phyloP scores from a whole-genome alignment of 352 stramenopile genomes.

The Pythium phragmiticola region DNA sequence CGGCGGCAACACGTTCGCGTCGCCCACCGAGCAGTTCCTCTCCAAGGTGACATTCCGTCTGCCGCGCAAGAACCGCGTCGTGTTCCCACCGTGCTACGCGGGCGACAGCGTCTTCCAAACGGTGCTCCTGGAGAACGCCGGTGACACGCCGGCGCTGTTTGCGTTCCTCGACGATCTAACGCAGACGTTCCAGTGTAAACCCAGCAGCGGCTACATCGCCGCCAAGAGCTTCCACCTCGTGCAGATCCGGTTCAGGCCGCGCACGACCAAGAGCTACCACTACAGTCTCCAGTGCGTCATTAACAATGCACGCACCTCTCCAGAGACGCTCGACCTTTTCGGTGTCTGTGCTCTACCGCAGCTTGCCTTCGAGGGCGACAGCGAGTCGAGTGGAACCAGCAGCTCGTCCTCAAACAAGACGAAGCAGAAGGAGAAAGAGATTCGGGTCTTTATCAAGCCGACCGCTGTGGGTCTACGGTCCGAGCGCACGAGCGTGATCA shows the following conservation, averaged over 20 bases:
- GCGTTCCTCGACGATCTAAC: constrained; percentile 62
- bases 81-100: constrained; percentile 87
- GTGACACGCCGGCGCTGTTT: constrained; percentile 90
- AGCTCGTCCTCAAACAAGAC: constrained; percentile 4
- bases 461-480: constrained; percentile 79
- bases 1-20: constrained; percentile 88
- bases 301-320: constrained; percentile 56
- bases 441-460: constrained; percentile 79
- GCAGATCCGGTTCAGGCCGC: constrained; percentile 72
- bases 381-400: constrained; percentile 3
- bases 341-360: constrained; percentile 57
- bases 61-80: constrained; percentile 44
- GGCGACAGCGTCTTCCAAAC: constrained; percentile 91
- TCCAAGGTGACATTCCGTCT: constrained; percentile 75
- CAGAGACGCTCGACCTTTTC: constrained; percentile 54
- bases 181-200: constrained; percentile 72
- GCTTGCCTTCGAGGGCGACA: constrained; percentile 45
- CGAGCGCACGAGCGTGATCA: constrained; percentile 44
- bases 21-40: constrained; percentile 83
- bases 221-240: constrained; percentile 83
- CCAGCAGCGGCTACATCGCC: constrained; percentile 59
- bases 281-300: constrained; percentile 67
- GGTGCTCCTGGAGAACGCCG: constrained; percentile 81
- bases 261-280: constrained; percentile 41
- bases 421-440: constrained; percentile 18